Base-by-base conservation (phyloP, 805 yeast species). In the Saccharomycopsis microspora region DNA sequence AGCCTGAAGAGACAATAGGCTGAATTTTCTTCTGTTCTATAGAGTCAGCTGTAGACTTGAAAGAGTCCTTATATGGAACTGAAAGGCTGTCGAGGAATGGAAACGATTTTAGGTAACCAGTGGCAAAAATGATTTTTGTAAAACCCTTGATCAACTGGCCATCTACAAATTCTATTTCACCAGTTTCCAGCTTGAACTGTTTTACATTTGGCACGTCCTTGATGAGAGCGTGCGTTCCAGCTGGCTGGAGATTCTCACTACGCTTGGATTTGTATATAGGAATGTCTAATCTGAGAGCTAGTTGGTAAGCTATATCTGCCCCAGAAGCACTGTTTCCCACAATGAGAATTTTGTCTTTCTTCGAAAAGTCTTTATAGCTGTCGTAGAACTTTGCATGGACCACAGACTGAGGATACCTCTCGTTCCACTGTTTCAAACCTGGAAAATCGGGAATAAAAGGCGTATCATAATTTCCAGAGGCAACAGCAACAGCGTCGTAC, bases 241-340 rank as follows among this genome's bases (percentile, higher is more conserved):
- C 70, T 3, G 77, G 75, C 45, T 47, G 50, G 30, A 43, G 34
- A 34, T 41, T 45, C 19, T 39, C 48, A 1, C 78, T 70, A 53
- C 83, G 65, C 9, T 69, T 64, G 7, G 81, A 71, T 50, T 76
- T 71, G 56, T 70, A 69, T 9, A 80, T 65, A 44, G 62, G 66
- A 28, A 57, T 54, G 6, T 69, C 62, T 41, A 74, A 64, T 3
- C 50, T 57, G 2, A 67, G 64, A 1, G 79, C 74, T 19, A 80
- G 57, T 58, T 83, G 89, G 48, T 70, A 72, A 2, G 86, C 39
- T 84, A 66, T 46, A 58, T 87, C 95, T 19, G 77, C 74, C 31
- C 90, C 95, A 32, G 87, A 78, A 2, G 93, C 82, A 7, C 81
- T 78, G 56, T 80, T 81, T 0, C 95, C 95, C n/a, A 85, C 75